Base-by-base conservation (phyloP, 805 yeast genomes). In the Barnettozyma salicaria region DNA sequence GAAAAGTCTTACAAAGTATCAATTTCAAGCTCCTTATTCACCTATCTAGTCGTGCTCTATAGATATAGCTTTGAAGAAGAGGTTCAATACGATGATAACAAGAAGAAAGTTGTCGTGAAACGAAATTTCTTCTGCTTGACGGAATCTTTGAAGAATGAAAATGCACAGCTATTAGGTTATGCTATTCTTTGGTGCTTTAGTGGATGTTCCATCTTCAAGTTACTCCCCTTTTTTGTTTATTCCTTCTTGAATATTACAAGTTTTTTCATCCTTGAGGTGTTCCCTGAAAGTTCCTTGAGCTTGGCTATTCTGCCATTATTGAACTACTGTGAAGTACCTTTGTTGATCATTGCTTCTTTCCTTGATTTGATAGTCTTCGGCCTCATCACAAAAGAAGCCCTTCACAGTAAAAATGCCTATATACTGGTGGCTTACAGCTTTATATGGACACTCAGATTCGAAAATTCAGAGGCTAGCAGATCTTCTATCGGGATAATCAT, bases 181-280 rank as follows among this genome's bases (percentile, higher is more conserved):
- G 49, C 67, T 2, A 42, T 53, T n/a, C 50, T 67, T 18, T 66
- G 70, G 70, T 30, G 58, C 19, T 49, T 53, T 8, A 63, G 71
- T 0, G 47, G 53, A 4, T 40, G 47, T 3, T 57, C 55, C 14
- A 14, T 59, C n/a, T 36, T 60, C 25, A 67, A 67, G 41, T 41
- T 67, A 30, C 39, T 61, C 19, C 70, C 72, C 2, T 67, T 65
- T 45, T 56, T 60, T n/a, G 52, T 60, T 7, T 67, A 65, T 42
- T 65, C 72, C 4, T 47, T 59, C n/a, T 48, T 67, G 36, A 67
- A 67, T 40, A 43, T 65, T 26, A 47, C 59, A 20, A 55, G 58
- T 17, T 64, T 51, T 39, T 47, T 58, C 29, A 52, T 58, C 4
- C 39, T 51, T 22, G 69, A 66, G 26, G 45, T 56, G 7, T 61